Base-by-base conservation (phyloP, 2,329 filamentous ascomycete species). In the Aspergillus felis region DNA sequence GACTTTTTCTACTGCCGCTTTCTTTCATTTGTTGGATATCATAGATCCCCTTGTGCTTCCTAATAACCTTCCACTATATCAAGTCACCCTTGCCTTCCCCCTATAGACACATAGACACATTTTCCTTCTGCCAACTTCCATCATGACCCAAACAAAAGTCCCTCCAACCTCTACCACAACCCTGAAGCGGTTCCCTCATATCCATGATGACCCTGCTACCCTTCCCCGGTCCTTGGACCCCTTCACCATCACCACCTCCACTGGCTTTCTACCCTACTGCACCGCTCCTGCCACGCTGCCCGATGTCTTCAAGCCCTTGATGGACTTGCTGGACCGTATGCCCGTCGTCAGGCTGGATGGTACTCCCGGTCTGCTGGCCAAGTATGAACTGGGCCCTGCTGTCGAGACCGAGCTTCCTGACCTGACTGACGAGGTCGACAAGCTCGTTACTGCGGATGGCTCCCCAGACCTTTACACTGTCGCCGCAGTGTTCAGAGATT, bases 401-500 rank as follows among this genome's bases (percentile, higher is more conserved):
- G 86, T 96, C 49, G 78, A 88, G 61, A 78, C 79, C n/a, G 85
- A 87, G 61, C 83, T 97, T 50, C 88, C 90, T 17, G 90, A 96
- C 73, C 80, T 96, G 50, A 90, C 88, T 1, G 81, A 81, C 4
- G 81, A 84, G 64, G 82, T 96, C 57, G 88, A 94, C 68, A 85
- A 85, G 74, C 88, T 89, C 28, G 65, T 74, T 38, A 66, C 74
- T 9, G 57, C 67, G 8, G 72, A 75, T 62, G 75, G 82, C 65
- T 81, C 83, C 65, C 79, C 87, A 60, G 87, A 96, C 75, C 81
- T 93, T 42, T 88, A 88, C 17, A 78, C 91, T 58, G 86, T 95
- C 80, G 94, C 92, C 67, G 92, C 92, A 35, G 78, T 95, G 50
- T 96, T 96, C 74, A 84, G 92, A 22, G 92, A 97, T 78, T 97